Evolutionary conservation across 2,329 filamentous ascomycete genomes (phyloP).

Genomic region (Monilinia fructicola): DNA sequence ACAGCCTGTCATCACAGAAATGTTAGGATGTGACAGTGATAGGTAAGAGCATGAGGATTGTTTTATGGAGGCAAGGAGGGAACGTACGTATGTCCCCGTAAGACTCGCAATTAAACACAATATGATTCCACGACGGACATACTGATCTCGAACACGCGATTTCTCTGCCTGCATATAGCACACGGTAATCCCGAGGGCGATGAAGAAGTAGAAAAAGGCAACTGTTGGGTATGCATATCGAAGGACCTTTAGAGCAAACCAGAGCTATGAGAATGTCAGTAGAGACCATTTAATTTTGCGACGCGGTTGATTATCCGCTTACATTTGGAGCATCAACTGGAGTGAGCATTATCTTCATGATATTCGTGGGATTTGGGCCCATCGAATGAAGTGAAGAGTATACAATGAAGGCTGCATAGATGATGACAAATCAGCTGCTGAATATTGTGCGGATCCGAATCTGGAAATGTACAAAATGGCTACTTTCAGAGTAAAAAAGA

Average conservation of each 20-base stretch:
- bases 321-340: conserved; percentile 10
- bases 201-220: conserved; percentile 58
- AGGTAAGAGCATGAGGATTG: neutral
- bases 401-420: neutral
- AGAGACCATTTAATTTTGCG: neutral
- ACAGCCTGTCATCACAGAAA: conserved; percentile 42
- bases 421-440: conserved; percentile 11
- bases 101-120: conserved; percentile 43
- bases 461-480: neutral
- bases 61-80: conserved; percentile 44
- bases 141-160: conserved; percentile 41
- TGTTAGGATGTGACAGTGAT: conserved; percentile 21
- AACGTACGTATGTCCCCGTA: conserved; percentile 45
- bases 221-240: conserved; percentile 60
- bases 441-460: neutral
- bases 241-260: conserved; percentile 40
- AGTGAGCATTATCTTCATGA: conserved; percentile 1
- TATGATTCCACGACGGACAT: conserved; percentile 47
- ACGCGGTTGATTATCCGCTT: neutral
- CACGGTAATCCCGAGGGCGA: conserved; percentile 51
- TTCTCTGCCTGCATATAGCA: conserved; percentile 54
- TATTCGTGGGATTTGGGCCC: neutral
- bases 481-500: neutral
- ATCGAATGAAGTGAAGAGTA: neutral
- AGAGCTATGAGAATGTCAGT: conserved; percentile 25